These are phyloP conservation scores for Heliamphora ciliata DNA, from an alignment of 179 eudicot species.

Conservation along the genomic window DNA sequence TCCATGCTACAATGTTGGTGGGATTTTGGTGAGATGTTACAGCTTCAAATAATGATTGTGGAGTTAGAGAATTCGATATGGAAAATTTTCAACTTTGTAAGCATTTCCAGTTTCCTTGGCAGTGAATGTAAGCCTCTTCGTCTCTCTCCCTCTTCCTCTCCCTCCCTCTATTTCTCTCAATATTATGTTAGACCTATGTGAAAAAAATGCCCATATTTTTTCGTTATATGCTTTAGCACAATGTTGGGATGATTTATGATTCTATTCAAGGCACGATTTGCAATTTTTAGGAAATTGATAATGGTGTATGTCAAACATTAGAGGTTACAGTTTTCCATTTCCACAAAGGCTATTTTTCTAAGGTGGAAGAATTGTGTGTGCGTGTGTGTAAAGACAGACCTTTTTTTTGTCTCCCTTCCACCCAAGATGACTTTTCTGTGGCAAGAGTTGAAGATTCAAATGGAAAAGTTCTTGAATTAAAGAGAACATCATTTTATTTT, in stretches of 20 bases:
- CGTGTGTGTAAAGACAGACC: too few relatives aligned
- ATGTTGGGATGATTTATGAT: too few relatives aligned
- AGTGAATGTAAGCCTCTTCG: constrained; percentile 47
- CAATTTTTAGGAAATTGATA: background rate
- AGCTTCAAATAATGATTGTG: constrained; percentile 79
- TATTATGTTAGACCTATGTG: background rate
- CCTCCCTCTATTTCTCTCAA: background rate
- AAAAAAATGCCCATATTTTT: background rate
- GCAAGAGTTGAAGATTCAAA: too few relatives aligned
- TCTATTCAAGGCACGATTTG: background rate
- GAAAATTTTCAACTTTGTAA: constrained; percentile 58
- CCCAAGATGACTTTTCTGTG: too few relatives aligned
- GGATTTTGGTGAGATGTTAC: constrained; percentile 29
- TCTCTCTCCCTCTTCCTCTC: background rate
- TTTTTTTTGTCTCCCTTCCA: too few relatives aligned
- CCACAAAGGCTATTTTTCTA: background rate
- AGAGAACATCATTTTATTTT: too few relatives aligned
- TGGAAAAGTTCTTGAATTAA: too few relatives aligned
- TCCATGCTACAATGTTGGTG: too few relatives aligned
- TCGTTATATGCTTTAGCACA: background rate
- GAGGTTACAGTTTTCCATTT: background rate
- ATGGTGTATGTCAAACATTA: background rate
- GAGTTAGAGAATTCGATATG: constrained; percentile 72
- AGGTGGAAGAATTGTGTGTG: background rate
- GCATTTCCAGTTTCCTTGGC: constrained; percentile 68